Percentiles rank a stretch among this genome's conserved stretches.
These are phyloP conservation scores for Psilocybe azurescens DNA, from an alignment of 768 basidiomycete genomes.

Conservation along the genomic window DNA sequence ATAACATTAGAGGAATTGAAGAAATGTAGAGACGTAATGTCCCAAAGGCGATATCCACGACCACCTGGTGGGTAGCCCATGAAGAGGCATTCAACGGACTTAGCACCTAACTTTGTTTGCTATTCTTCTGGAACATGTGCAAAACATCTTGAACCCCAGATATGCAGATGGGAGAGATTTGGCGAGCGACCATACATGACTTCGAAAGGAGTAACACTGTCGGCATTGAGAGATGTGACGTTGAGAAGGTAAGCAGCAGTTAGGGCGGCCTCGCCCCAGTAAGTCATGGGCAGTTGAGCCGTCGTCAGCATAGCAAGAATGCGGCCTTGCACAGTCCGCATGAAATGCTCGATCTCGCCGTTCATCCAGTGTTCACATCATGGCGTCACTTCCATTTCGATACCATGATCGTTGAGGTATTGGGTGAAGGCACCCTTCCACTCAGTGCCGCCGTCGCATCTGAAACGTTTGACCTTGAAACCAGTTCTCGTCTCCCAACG, in stretches of 20 bases:
- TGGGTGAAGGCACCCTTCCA: too few species aligned
- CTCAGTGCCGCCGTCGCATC: not conserved
- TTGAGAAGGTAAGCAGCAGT: not conserved
- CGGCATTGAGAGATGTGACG: not conserved
- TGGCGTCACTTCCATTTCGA: conserved; percentile 6
- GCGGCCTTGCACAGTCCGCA: conserved; percentile 10
- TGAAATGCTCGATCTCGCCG: conserved; percentile 13
- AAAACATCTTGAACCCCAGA: too few species aligned
- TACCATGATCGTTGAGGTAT: not conserved
- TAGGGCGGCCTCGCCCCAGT: conserved; percentile 21
- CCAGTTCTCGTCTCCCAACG: conserved; percentile 13
- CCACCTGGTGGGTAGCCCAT: too few species aligned
- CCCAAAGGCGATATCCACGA: too few species aligned
- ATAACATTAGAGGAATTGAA: conserved; percentile 16
- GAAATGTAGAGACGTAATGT: conserved; percentile 12
- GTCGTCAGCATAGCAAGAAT: not conserved
- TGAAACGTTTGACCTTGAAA: conserved; percentile 5
- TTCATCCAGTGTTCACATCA: conserved; percentile 22
- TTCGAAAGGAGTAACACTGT: not conserved
- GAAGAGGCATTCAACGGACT: not conserved
- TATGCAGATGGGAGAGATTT: too few species aligned
- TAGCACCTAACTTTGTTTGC: conserved; percentile 15
- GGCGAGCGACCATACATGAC: too few species aligned
- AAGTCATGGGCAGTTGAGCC: conserved; percentile 1
- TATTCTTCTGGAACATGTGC: conserved; percentile 12